Evolutionary conservation across 495 filamentous ascomycete genomes (phyloP).

Genomic region (Durotheca rogersii): DNA sequence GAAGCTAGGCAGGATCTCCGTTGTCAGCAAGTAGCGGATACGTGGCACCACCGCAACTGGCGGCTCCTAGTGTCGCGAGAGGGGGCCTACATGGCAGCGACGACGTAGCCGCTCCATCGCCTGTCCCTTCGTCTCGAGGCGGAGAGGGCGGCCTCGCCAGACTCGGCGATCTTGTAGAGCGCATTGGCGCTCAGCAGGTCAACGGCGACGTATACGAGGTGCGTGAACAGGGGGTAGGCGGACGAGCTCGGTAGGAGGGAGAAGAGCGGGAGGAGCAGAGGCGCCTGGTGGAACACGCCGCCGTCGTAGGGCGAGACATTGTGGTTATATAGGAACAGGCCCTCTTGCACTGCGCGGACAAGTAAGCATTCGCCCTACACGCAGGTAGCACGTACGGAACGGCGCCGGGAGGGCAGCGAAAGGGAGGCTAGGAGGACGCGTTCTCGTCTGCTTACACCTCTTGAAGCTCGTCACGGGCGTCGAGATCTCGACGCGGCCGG

Average conservation of each 20-base stretch:
- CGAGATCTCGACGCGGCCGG: constrained; percentile 91
- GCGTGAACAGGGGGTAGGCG: constrained; percentile 67
- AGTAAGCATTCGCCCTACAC: not conserved
- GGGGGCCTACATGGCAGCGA: constrained; percentile 70
- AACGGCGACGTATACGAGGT: constrained; percentile 75
- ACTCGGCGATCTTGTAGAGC: constrained; percentile 80
- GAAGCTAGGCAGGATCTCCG: constrained; percentile 54
- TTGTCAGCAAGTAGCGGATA: constrained; percentile 15
- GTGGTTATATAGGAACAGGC: constrained; percentile 90
- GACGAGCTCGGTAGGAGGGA: constrained; percentile 72
- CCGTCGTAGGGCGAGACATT: constrained; percentile 98
- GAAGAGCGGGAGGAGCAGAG: constrained; percentile 87
- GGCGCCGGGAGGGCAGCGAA: not conserved
- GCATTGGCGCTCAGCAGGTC: constrained; percentile 83
- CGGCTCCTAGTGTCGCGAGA: not conserved
- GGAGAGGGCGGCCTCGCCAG: constrained; percentile 74
- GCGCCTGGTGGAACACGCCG: constrained; percentile 96
- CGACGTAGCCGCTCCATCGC: constrained; percentile 70
- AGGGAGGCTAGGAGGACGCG: too few relatives aligned
- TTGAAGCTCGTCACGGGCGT: constrained; percentile 98
- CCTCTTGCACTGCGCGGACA: constrained; percentile 75
- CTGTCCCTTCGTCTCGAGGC: constrained; percentile 75
- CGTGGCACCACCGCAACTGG: too few relatives aligned
- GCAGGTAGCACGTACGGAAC: not conserved
- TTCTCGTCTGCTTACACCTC: constrained; percentile 69